Conservation (phyloP, 1,284 basidiomycete species). For the Hemileia vastatrix region DNA sequence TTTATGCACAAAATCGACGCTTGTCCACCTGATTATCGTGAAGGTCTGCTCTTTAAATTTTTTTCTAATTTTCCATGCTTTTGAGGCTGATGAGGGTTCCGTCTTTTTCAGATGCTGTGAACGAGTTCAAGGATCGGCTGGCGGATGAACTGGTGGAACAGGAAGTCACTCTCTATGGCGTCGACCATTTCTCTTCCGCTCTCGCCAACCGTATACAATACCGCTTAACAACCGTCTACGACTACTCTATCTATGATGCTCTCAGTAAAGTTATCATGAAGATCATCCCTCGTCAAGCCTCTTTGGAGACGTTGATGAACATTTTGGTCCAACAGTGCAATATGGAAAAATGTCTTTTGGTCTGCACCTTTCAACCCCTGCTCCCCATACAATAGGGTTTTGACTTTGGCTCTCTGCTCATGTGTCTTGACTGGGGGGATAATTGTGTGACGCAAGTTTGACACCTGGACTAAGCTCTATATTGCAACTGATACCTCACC, state of each 20-base stretch:
- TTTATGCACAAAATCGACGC: constrained; percentile 96
- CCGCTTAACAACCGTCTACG: constrained; percentile 78
- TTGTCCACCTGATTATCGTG: constrained; percentile 80
- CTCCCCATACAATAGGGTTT: neutral
- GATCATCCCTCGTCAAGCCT: constrained; percentile 57
- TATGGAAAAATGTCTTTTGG: neutral
- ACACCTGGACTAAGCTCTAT: constrained; percentile 72
- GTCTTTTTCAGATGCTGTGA: constrained; percentile 50
- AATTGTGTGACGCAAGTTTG: constrained; percentile 84
- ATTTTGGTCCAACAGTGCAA: constrained; percentile 55
- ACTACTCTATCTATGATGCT: constrained; percentile 75
- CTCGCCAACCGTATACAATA: constrained; percentile 50
- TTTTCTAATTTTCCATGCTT: too few species aligned
- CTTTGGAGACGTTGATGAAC: constrained; percentile 69
- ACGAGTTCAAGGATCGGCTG: constrained; percentile 54
- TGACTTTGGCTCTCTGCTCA: neutral
- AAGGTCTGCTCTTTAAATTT: constrained; percentile 58
- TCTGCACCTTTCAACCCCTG: neutral
- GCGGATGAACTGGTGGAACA: constrained; percentile 52
- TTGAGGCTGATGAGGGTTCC: too few species aligned
- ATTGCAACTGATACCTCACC: constrained; percentile 87
- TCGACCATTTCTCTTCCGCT: constrained; percentile 27
- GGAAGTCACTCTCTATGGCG: constrained; percentile 26
- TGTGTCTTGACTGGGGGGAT: neutral
- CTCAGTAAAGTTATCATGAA: constrained; percentile 64